phyloP scores from a whole-genome alignment of 208 protist genomes.

The Leishmania tropica region DNA sequence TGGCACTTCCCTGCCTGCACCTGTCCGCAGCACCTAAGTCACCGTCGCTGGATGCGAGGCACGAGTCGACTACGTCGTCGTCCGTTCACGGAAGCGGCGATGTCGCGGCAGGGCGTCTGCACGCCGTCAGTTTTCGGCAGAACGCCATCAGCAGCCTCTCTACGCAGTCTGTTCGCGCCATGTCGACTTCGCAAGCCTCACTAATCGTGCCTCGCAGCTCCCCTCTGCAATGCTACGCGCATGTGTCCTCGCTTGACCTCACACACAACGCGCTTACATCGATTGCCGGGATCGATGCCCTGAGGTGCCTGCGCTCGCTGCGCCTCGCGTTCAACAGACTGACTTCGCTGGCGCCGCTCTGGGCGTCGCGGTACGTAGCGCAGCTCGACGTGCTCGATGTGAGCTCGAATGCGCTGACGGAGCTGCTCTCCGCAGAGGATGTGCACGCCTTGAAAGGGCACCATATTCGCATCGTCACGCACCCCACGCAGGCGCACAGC shows the following conservation, averaged over 20 bases:
- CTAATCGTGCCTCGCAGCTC: constrained; percentile 15
- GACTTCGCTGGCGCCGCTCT: constrained; percentile 53
- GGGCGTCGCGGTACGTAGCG: constrained; percentile 33
- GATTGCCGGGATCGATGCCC: constrained; percentile 51
- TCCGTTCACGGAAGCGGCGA: constrained; percentile 49
- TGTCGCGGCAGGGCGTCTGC: constrained; percentile 15
- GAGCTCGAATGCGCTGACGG: constrained; percentile 49
- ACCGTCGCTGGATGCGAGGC: background rate
- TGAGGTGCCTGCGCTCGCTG: constrained; percentile 52
- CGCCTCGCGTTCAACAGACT: constrained; percentile 62
- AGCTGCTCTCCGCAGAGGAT: constrained; percentile 34
- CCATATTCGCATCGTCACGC: constrained; percentile 14
- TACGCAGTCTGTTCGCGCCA: background rate
- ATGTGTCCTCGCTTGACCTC: constrained; percentile 61
- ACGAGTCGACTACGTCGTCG: too few species aligned
- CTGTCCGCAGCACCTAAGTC: background rate
- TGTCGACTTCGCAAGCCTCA: background rate
- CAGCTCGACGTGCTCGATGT: constrained; percentile 70
- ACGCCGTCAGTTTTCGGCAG: constrained; percentile 42
- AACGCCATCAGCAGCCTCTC: constrained; percentile 43
- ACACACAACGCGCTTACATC: constrained; percentile 54
- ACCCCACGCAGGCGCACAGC: constrained; percentile 17
- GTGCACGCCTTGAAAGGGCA: constrained; percentile 19
- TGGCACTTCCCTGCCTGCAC: constrained; percentile 56
- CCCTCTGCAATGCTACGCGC: constrained; percentile 33